These are phyloP conservation scores for Aspergillus olivimuriae DNA, from an alignment of 495 filamentous ascomycete genomes.

Conservation along the genomic window DNA sequence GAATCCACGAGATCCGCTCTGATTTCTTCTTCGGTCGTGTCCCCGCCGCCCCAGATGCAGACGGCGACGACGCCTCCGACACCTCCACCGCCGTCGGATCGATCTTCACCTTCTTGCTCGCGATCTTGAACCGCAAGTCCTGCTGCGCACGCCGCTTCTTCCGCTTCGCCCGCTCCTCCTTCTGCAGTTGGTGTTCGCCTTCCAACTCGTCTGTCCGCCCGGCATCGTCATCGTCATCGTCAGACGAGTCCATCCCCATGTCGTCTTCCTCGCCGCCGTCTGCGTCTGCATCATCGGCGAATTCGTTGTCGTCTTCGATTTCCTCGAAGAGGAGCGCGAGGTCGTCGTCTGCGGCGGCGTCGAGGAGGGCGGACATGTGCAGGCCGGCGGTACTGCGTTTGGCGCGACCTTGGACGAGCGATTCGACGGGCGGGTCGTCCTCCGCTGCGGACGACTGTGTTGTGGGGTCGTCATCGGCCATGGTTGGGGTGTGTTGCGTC, in stretches of 20 bases:
- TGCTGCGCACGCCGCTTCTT: constrained; percentile 72
- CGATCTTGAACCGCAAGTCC: constrained; percentile 42
- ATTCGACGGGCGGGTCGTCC: constrained; percentile 51
- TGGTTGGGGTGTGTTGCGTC: too few species aligned
- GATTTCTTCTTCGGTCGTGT: constrained; percentile 86
- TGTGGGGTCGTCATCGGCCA: constrained; percentile 29
- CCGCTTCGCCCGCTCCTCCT: constrained; percentile 45
- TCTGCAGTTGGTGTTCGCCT: constrained; percentile 61
- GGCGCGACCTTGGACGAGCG: constrained; percentile 68
- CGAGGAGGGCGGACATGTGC: constrained; percentile 72
- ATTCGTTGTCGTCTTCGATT: constrained; percentile 80
- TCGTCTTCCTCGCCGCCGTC: constrained; percentile 64
- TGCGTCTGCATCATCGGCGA: constrained; percentile 59
- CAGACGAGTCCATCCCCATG: constrained; percentile 73
- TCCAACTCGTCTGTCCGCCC: constrained; percentile 55
- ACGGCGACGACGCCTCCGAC: too few species aligned
- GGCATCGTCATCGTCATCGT: constrained; percentile 68
- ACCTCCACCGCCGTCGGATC: constrained; percentile 53
- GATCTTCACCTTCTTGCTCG: constrained; percentile 59
- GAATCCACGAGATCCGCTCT: constrained; percentile 85
- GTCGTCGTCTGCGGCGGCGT: constrained; percentile 70
- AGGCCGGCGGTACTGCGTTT: constrained; percentile 84
- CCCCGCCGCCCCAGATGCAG: constrained; percentile 35
- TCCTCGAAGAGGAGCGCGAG: constrained; percentile 78
- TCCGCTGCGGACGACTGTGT: constrained; percentile 30